Percentiles rank a stretch among this genome's conserved stretches.
phyloP scores from a whole-genome alignment of 371 early-diverging fungal species.

The Mycotypha africana region DNA sequence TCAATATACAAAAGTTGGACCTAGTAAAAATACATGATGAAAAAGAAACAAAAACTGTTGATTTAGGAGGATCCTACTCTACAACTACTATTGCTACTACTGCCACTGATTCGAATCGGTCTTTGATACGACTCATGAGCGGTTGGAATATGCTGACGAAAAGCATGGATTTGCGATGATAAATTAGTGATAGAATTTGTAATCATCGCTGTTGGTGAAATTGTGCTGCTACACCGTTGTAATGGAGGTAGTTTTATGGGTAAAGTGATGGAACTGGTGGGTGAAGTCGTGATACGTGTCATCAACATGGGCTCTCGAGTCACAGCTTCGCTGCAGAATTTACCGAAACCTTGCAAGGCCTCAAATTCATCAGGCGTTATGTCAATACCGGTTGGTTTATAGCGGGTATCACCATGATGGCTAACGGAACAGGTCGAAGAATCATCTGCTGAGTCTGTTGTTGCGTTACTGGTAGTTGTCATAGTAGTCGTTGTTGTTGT shows the following conservation, averaged over 20 bases:
- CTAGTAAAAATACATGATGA: too few relatives aligned
- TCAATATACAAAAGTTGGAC: too few relatives aligned
- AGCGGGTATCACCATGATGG: not conserved
- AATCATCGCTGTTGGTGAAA: constrained; percentile 2
- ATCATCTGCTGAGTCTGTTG: too few relatives aligned
- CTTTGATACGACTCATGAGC: constrained; percentile 18
- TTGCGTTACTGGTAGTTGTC: not conserved
- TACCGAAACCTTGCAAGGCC: constrained; percentile 36
- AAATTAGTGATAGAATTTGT: not conserved
- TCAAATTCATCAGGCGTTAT: constrained; percentile 39
- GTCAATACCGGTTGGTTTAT: constrained; percentile 10
- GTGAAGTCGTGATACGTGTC: constrained; percentile 5
- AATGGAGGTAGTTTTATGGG: constrained; percentile 11
- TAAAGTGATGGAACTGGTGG: not conserved
- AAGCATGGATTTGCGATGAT: constrained; percentile 9
- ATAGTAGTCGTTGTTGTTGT: constrained; percentile 2
- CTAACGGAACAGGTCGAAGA: too few relatives aligned
- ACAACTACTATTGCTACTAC: too few relatives aligned
- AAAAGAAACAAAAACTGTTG: too few relatives aligned
- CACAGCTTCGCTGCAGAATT: constrained; percentile 36
- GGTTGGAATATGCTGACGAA: constrained; percentile 10
- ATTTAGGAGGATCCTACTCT: too few relatives aligned
- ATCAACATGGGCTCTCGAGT: constrained; percentile 46
- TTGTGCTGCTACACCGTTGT: not conserved
- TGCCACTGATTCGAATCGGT: not conserved